phyloP scores from a whole-genome alignment of 2,329 filamentous ascomycete species.

The Botrytis pseudocinerea region DNA sequence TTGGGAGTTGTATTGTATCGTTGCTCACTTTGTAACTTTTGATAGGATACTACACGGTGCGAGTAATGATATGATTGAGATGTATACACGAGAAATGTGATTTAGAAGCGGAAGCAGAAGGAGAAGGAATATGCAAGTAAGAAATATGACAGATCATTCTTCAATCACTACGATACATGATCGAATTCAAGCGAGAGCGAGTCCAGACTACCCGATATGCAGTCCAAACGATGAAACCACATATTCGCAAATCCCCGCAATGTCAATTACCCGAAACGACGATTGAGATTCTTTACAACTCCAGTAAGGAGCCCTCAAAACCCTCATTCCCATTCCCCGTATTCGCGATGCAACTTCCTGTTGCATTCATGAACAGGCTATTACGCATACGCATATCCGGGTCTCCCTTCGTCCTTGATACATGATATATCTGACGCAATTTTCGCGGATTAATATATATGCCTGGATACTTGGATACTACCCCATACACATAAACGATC shows the following conservation, averaged over 20 bases:
- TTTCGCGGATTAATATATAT: background rate
- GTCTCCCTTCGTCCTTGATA: background rate
- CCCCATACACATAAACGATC: background rate
- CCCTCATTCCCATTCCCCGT: background rate
- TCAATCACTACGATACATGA: background rate
- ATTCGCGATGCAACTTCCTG: background rate
- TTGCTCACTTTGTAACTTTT: too few species aligned
- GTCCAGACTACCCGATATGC: background rate
- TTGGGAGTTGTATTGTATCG: too few species aligned
- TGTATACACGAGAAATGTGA: background rate
- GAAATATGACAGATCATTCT: background rate
- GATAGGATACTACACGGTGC: too few species aligned
- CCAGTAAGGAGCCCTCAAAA: background rate
- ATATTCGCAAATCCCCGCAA: background rate
- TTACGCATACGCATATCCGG: background rate
- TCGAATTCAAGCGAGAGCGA: background rate
- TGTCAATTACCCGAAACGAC: background rate
- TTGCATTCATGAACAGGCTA: background rate
- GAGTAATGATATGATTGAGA: background rate
- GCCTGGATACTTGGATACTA: background rate
- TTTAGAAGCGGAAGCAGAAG: background rate
- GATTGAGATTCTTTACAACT: background rate
- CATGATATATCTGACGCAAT: background rate
- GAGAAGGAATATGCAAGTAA: background rate
- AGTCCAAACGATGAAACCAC: background rate